Evolutionary conservation across 257 asterid genomes (phyloP).

Genomic region (Nicotiana undulata): DNA sequence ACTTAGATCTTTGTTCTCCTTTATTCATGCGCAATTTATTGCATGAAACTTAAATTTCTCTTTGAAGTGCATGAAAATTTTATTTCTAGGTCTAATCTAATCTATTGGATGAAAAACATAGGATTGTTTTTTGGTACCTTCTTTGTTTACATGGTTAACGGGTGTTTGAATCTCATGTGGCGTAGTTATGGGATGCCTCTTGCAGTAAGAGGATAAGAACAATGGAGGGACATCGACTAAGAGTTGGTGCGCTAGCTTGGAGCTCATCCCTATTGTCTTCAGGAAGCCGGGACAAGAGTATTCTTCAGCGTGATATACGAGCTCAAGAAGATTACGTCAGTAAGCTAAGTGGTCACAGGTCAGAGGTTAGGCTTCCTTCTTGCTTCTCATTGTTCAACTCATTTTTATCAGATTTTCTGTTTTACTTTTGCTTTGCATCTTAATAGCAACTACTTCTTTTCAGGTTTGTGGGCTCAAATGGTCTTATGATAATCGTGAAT

Average conservation of each 20-base stretch:
- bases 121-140: not conserved
- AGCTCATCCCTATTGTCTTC: conserved; percentile 70
- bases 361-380: conserved; percentile 54
- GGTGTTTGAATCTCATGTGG: not conserved
- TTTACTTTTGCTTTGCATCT: not conserved
- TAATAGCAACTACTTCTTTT: conserved; percentile 1
- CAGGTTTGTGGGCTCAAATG: conserved; percentile 99
- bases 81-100: not conserved
- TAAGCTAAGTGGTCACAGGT: conserved; percentile 85
- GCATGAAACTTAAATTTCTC: not conserved
- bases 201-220: conserved; percentile 78
- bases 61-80: not conserved
- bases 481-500: conserved; percentile 87
- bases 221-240: conserved; percentile 81
- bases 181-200: conserved; percentile 90
- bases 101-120: not conserved
- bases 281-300: conserved; percentile 89
- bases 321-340: conserved; percentile 65
- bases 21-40: not conserved
- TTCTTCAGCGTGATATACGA: conserved; percentile 84
- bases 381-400: not conserved
- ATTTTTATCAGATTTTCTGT: not conserved
- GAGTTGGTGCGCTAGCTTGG: conserved; percentile 96
- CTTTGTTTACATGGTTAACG: not conserved
- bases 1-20: not conserved